A percentile compares a stretch with the other conserved stretches of the same genome.
These are phyloP conservation scores for Eucalyptus regnans DNA, from an alignment of 345 rosid species.

Conservation along the genomic window DNA sequence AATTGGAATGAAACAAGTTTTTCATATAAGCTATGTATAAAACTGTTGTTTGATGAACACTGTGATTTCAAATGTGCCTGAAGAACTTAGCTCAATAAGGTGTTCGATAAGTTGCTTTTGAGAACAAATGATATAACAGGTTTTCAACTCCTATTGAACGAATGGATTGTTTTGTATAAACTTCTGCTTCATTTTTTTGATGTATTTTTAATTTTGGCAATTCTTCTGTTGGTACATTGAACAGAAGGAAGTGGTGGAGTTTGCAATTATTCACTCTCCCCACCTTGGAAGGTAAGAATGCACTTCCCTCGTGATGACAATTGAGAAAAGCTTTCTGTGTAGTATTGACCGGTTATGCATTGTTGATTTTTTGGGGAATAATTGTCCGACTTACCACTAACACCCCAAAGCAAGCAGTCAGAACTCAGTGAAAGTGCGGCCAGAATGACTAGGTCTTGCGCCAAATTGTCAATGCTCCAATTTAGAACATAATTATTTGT, in stretches of 20 bases:
- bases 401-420: neutral
- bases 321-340: neutral
- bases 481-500: neutral
- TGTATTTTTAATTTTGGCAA: neutral
- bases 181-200: neutral
- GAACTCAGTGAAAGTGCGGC: neutral
- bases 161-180: neutral
- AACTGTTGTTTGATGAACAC: too few species aligned
- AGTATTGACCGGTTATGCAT: neutral
- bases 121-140: neutral
- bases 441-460: neutral
- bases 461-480: neutral
- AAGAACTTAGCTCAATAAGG: neutral
- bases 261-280: neutral
- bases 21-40: neutral
- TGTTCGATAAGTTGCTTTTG: neutral
- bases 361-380: neutral
- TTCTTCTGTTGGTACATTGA: neutral
- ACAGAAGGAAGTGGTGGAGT: neutral
- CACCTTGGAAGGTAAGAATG: neutral
- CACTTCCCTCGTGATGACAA: neutral
- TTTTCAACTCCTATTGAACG: neutral
- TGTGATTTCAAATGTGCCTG: neutral
- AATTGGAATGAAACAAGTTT: neutral
- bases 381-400: too few species aligned